A percentile compares a stretch with the other conserved stretches of the same genome.
These are phyloP conservation scores for Discostella pseudostelligera DNA, from an alignment of 108 stramenopile species.

Conservation along the genomic window DNA sequence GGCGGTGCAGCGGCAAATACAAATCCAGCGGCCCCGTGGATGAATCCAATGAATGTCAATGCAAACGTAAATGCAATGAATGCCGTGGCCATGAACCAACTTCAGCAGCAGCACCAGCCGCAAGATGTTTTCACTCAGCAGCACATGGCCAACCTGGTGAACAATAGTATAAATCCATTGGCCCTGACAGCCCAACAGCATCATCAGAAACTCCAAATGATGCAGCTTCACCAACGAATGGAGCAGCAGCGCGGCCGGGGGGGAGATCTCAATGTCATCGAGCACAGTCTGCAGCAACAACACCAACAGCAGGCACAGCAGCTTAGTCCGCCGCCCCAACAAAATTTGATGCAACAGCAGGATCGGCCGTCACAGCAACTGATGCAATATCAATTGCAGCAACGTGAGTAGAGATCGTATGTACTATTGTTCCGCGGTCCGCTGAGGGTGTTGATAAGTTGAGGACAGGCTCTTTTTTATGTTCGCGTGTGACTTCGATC, in stretches of 20 bases:
- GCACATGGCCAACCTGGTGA: slow-evolving; percentile 5
- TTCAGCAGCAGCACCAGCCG: not conserved
- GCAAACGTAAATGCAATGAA: not conserved
- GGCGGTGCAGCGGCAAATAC: not conserved
- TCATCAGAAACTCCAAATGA: slow-evolving; percentile 12
- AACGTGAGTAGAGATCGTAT: slow-evolving; percentile 5
- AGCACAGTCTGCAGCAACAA: slow-evolving; percentile 3
- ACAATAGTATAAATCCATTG: not conserved
- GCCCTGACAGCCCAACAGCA: slow-evolving; percentile 8
- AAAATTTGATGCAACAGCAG: not conserved
- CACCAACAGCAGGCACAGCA: slow-evolving; percentile 4
- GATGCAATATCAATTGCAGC: slow-evolving; percentile 16
- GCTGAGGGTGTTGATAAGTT: not conserved
- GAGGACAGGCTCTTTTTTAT: no score
- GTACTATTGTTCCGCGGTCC: not conserved
- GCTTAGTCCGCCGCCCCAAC: not conserved
- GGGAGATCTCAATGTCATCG: not conserved
- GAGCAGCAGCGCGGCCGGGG: not conserved
- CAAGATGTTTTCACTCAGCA: not conserved
- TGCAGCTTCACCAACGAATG: slow-evolving; percentile 9
- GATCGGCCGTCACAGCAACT: slow-evolving; percentile 2
- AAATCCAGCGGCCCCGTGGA: slow-evolving; percentile 4
- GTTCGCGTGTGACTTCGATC: no score
- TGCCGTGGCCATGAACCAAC: not conserved
- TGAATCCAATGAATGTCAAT: not conserved